Base-by-base conservation (phyloP, 2,329 filamentous ascomycete species). In the Spiromastix sp. region DNA sequence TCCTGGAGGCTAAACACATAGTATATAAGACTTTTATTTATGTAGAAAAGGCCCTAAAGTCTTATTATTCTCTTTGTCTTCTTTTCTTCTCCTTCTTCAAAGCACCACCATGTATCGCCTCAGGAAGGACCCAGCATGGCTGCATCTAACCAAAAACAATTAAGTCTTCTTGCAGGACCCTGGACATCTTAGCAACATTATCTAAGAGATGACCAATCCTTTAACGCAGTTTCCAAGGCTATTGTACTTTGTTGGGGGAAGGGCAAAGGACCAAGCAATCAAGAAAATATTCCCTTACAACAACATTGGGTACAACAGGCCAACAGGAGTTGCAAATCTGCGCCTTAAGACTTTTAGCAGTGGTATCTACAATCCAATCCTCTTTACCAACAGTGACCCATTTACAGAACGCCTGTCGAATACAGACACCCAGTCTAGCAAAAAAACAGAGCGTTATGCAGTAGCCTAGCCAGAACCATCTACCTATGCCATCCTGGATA, bases 201-300 rank as follows among this genome's bases (percentile, higher is more conserved):
- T 35, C 17, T 24, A 35, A 18, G 17, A 17, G 20, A 16, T 35
- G 22, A n/a, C 11, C 5, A 9, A 18, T n/a, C 32, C 32, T 18
- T n/a, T 8, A 18, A 9, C n/a, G 4, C 32, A 35, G 32, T 35
- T 35, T 19, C 32, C 32, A 28, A 9, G 17, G 32, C 13, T 35
- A n/a, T 5, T 35, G 15, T 24, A 35, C 24, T 18, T 35, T 15
- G 17, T 35, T 4, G 32, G 32, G 6, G 19, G 5, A 17, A 18
- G n/a, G 18, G 22, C 32, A 5, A 35, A 35, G 18, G 32, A 28
- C 11, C n/a, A 35, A 35, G 32, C 21, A 17, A 13, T 27, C 24
- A 26, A 15, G 15, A 35, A 35, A 17, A 20, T 35, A 13, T 35
- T 35, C 24, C 17, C 20, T 16, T 9, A 28, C 22, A 26, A n/a